These are phyloP conservation scores for Artomyces pyxidatus DNA, from an alignment of 768 basidiomycete species.

Conservation along the genomic window DNA sequence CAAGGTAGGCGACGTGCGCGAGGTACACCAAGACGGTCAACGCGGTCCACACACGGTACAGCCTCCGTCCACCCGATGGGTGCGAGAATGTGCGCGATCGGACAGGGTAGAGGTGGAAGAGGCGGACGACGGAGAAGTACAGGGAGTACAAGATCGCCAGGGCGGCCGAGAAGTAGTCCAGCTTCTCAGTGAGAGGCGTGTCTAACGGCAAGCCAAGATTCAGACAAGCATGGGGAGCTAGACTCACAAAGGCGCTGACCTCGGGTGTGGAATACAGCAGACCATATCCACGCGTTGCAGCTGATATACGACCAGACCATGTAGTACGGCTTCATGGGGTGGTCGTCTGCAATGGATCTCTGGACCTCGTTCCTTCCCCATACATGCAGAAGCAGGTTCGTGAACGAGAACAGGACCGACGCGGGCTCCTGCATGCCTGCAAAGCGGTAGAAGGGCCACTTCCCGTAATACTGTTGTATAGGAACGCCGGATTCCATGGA, in stretches of 20 bases:
- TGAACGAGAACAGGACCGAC: slow-evolving; percentile 81
- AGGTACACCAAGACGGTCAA: slow-evolving; percentile 50
- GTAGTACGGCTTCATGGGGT: slow-evolving; percentile 70
- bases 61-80: slow-evolving; percentile 7
- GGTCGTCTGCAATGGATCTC: slow-evolving; percentile 37
- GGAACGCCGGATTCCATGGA: slow-evolving; percentile 33
- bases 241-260: slow-evolving; percentile 37
- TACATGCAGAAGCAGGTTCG: slow-evolving; percentile 73
- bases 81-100: slow-evolving; percentile 13
- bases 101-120: slow-evolving; percentile 64
- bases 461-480: slow-evolving; percentile 83
- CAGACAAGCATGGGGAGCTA: not conserved
- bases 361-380: slow-evolving; percentile 46
- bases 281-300: slow-evolving; percentile 92
- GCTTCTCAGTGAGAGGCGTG: slow-evolving; percentile 70
- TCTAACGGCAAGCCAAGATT: slow-evolving; percentile 37
- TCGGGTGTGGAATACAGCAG: slow-evolving; percentile 85
- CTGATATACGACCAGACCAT: slow-evolving; percentile 57
- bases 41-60: slow-evolving; percentile 34
- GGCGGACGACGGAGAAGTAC: slow-evolving; percentile 68
- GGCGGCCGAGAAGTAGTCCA: slow-evolving; percentile 95
- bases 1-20: slow-evolving; percentile 73
- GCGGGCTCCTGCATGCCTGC: slow-evolving; percentile 93
- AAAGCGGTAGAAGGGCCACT: slow-evolving; percentile 93
- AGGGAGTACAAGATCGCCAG: slow-evolving; percentile 75